Evolutionary conservation across 225 moss, liverwort and hornwort genomes (phyloP).

Genomic region (Lunularia cruciata): DNA sequence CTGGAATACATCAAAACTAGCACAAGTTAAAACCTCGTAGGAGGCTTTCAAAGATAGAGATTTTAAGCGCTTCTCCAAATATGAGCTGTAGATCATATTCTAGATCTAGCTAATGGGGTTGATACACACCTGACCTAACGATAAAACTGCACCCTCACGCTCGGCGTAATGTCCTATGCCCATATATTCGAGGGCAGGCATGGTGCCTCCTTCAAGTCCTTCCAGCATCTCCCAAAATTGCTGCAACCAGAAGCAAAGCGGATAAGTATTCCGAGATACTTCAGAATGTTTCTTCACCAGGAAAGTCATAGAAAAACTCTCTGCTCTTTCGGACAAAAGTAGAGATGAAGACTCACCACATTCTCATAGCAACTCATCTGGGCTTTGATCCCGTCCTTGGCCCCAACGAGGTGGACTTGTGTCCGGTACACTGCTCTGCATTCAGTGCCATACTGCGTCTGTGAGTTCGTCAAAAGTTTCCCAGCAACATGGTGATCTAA

Average conservation of each 20-base stretch:
- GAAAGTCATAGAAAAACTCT: too few species aligned
- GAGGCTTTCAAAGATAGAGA: too few species aligned
- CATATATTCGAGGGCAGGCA: conserved; percentile 73
- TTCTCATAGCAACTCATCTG: conserved; percentile 78
- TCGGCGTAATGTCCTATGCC: conserved; percentile 60
- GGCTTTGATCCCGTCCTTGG: conserved; percentile 90
- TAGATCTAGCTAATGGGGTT: not conserved
- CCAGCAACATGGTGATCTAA: not conserved
- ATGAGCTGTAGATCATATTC: too few species aligned
- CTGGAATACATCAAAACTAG: conserved; percentile 36
- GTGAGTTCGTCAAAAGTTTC: not conserved
- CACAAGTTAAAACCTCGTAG: not conserved
- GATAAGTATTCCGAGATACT: too few species aligned
- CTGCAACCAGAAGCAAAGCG: conserved; percentile 38
- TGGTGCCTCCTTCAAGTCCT: conserved; percentile 81
- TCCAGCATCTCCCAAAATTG: conserved; percentile 91
- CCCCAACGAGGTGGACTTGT: conserved; percentile 78
- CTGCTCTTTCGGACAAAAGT: too few species aligned
- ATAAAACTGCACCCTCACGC: conserved; percentile 68
- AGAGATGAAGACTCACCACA: conserved; percentile 62
- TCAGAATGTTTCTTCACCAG: too few species aligned
- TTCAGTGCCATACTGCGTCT: conserved; percentile 33
- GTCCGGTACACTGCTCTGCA: conserved; percentile 87
- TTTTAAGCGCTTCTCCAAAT: too few species aligned
- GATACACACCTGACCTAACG: conserved; percentile 75